phyloP scores from a whole-genome alignment of 2,329 filamentous ascomycete genomes.

The Colletotrichum orbiculare region DNA sequence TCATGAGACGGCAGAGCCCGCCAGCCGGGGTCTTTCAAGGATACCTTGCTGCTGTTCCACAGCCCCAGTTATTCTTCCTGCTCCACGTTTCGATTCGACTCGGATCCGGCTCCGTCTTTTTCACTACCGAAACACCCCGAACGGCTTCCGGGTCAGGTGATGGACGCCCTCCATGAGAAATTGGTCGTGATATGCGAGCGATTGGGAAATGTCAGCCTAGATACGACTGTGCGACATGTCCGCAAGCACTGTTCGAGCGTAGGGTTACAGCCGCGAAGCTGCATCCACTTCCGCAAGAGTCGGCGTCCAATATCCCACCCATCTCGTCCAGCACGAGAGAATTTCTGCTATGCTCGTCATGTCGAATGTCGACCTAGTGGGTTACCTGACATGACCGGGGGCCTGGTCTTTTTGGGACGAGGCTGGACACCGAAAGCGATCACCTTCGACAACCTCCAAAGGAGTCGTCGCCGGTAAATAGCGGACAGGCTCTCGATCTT shows the following conservation, averaged over 20 bases:
- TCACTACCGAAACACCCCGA: conserved; percentile 31
- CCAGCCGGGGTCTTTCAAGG: conserved; percentile 30
- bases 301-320: neutral
- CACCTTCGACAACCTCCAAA: conserved; percentile 13
- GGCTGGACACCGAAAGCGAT: neutral
- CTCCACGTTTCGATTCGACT: conserved; percentile 32
- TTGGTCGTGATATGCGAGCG: conserved; percentile 8
- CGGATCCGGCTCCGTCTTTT: conserved; percentile 29
- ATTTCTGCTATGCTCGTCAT: conserved; percentile 20
- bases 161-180: conserved; percentile 10
- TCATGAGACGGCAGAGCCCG: conserved; percentile 38
- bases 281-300: neutral
- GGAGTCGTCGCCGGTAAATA: conserved; percentile 17
- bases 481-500: conserved; percentile 21
- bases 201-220: conserved; percentile 8
- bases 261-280: conserved; percentile 10
- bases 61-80: conserved; percentile 21
- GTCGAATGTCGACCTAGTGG: conserved; percentile 12
- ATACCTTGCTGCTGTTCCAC: conserved; percentile 16
- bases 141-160: conserved; percentile 7
- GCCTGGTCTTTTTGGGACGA: conserved; percentile 17
- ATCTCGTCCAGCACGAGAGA: conserved; percentile 10
- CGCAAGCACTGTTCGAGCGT: conserved; percentile 9
- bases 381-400: conserved; percentile 18
- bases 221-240: conserved; percentile 21